Conservation (phyloP, 805 yeast genomes). For the Spathaspora arborariae region DNA sequence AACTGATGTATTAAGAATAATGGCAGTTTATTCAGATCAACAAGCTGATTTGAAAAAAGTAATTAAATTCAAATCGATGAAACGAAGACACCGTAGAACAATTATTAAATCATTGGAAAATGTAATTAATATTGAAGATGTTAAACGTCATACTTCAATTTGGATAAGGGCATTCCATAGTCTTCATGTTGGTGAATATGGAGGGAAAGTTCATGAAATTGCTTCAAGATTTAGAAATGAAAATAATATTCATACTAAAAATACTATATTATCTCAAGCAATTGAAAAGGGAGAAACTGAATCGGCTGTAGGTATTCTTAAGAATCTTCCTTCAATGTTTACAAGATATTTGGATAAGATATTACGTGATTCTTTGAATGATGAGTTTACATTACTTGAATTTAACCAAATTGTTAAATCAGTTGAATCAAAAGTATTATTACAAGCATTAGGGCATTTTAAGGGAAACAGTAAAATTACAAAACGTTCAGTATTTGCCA, state of each 20-base stretch:
- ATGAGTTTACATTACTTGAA: neutral
- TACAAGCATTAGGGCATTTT: slow-evolving; percentile 10
- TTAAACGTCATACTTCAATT: slow-evolving; percentile 5
- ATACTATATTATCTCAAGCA: slow-evolving; percentile 6
- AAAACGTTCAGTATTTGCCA: neutral
- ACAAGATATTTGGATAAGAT: slow-evolving; percentile 9
- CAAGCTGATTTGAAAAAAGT: slow-evolving; percentile 4
- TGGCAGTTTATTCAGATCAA: slow-evolving; percentile 8
- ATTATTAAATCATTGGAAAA: slow-evolving; percentile 7
- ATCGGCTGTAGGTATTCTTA: slow-evolving; percentile 2
- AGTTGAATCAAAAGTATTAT: slow-evolving; percentile 7
- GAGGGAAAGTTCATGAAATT: slow-evolving; percentile 4
- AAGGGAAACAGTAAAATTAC: neutral
- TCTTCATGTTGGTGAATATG: slow-evolving; percentile 11
- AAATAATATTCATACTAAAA: slow-evolving; percentile 8
- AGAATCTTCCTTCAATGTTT: slow-evolving; percentile 8
- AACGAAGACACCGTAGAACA: slow-evolving; percentile 5
- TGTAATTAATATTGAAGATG: slow-evolving; percentile 9
- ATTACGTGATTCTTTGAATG: slow-evolving; percentile 6
- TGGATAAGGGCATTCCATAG: slow-evolving; percentile 11
- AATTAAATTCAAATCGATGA: slow-evolving; percentile 7
- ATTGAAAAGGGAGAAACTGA: slow-evolving; percentile 4
- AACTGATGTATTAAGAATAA: slow-evolving; percentile 10
- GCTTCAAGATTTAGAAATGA: slow-evolving; percentile 9
- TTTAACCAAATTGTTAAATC: neutral